Evolutionary conservation across 2,329 filamentous ascomycete genomes (phyloP), one percentile per base, ranked within the genome.

Genomic region (Diaporthe velutina): DNA sequence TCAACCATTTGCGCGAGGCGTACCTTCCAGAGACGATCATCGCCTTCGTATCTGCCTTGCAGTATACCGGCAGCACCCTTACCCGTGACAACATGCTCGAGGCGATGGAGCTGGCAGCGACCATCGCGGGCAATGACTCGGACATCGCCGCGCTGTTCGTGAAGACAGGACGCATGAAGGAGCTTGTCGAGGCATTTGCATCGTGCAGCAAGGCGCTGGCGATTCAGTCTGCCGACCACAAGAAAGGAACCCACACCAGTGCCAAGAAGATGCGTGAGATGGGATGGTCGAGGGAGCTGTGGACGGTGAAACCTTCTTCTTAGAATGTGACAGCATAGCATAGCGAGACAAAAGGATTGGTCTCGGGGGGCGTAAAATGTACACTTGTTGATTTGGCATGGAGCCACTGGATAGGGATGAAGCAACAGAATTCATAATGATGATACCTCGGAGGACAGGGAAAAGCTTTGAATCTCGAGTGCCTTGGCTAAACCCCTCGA

Each of bases 1-100:
- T 95, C 64, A 84, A 84, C 64, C 84, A 88, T 33, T 90, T 98
- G 70, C 92, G 95, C 77, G 89, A 91, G 72, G 90, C 91, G 0
- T 98, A 98, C 83, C 88, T 99, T 4, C 96, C 97, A 2, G 95
- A 98, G 82, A 90, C 94, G 25, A 87, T 98, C 55, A 88, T 99
- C 67, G 94, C 94, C 3, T 98, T 97, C 82, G 91, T 97, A 81
- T 93, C 90, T 79, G 92, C 94, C 1, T 86, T 98, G 67, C 94
- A 97, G 81, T 94, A 93, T 80, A 93, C 94, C 0, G 95, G 95
- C 4, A 92, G 91, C 61, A 89, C 91, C 66, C 86, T 97, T 57
- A 93, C 92, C 60, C 92, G 95, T 57, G 94, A 96, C 74, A 90
- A 93, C 77, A 88, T 98, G 25, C 88, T 97, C 35, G 92, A 96